These are phyloP conservation scores for Diaporthe sp. DNA, from an alignment of 2,329 filamentous ascomycete species.

Conservation along the genomic window DNA sequence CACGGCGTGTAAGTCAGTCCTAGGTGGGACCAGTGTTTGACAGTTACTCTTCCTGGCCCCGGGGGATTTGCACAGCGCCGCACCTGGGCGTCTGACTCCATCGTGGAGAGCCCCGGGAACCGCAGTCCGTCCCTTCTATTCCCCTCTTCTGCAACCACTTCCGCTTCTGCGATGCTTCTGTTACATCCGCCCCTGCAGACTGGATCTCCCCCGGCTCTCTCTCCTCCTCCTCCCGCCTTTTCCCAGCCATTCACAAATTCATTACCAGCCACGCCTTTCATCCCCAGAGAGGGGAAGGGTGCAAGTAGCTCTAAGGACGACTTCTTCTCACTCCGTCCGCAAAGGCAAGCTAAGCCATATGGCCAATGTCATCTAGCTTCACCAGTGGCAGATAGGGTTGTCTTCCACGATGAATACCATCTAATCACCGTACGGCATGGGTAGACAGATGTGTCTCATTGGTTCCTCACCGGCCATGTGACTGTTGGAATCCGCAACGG, in stretches of 20 bases:
- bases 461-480: conserved; percentile 15
- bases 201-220: background rate
- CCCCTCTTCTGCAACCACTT: conserved; percentile 33
- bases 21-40: conserved; percentile 17
- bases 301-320: background rate
- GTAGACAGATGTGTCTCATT: background rate
- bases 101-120: conserved; percentile 24
- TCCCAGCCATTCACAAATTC: conserved; percentile 26
- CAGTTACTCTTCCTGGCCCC: conserved; percentile 15
- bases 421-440: conserved; percentile 32
- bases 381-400: background rate
- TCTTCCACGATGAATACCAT: conserved; percentile 1
- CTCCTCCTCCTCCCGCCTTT: background rate
- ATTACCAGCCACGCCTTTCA: conserved; percentile 26
- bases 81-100: conserved; percentile 14
- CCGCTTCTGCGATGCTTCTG: conserved; percentile 28
- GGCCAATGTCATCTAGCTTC: conserved; percentile 8
- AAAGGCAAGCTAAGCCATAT: background rate
- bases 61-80: conserved; percentile 33
- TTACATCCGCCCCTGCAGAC: conserved; percentile 26
- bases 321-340: background rate
- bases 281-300: background rate
- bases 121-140: conserved; percentile 16
- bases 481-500: conserved; percentile 12
- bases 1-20: conserved; percentile 26